A percentile compares a stretch with the other conserved stretches of the same genome.
Evolutionary conservation across 2,329 filamentous ascomycete genomes (phyloP).

Genomic region (Calonectria hongkongensis): DNA sequence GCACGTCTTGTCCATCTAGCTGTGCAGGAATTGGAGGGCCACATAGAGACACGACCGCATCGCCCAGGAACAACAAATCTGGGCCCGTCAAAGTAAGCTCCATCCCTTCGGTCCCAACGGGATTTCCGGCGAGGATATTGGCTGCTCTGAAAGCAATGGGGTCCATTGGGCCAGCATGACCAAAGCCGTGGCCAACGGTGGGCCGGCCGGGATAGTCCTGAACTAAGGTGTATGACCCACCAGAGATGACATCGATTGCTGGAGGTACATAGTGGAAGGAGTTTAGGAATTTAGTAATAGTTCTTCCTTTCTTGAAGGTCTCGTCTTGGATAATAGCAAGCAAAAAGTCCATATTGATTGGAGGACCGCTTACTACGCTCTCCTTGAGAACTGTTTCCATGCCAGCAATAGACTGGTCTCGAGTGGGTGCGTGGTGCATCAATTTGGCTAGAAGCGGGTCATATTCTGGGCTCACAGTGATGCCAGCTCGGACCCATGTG

Average conservation of each 20-base stretch:
- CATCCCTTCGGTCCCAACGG: conserved; percentile 69
- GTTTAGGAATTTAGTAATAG: conserved; percentile 73
- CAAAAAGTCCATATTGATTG: conserved; percentile 75
- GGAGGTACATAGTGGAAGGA: conserved; percentile 72
- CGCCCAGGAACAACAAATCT: conserved; percentile 72
- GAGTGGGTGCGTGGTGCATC: conserved; percentile 69
- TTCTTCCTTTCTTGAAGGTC: conserved; percentile 69
- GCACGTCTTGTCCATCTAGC: conserved; percentile 68
- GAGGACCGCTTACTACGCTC: conserved; percentile 41
- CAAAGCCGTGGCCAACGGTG: conserved; percentile 74
- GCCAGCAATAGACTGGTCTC: conserved; percentile 64
- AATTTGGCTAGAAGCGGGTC: conserved; percentile 75
- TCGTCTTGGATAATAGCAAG: conserved; percentile 67
- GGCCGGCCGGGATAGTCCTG: conserved; percentile 76
- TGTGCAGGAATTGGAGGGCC: conserved; percentile 72
- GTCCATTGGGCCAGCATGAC: conserved; percentile 78
- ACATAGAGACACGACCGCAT: conserved; percentile 74
- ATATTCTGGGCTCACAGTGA: conserved; percentile 74
- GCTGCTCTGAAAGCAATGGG: conserved; percentile 74
- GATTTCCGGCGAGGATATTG: conserved; percentile 76
- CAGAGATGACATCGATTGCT: conserved; percentile 67
- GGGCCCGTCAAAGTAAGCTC: conserved; percentile 78
- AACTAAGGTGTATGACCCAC: conserved; percentile 74
- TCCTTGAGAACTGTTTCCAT: conserved; percentile 65
- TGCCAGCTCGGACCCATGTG: conserved; percentile 77